Evolutionary conservation across 805 yeast genomes (phyloP), one percentile per base, ranked within the genome.

Genomic region (Monosporozyma siamensis): DNA sequence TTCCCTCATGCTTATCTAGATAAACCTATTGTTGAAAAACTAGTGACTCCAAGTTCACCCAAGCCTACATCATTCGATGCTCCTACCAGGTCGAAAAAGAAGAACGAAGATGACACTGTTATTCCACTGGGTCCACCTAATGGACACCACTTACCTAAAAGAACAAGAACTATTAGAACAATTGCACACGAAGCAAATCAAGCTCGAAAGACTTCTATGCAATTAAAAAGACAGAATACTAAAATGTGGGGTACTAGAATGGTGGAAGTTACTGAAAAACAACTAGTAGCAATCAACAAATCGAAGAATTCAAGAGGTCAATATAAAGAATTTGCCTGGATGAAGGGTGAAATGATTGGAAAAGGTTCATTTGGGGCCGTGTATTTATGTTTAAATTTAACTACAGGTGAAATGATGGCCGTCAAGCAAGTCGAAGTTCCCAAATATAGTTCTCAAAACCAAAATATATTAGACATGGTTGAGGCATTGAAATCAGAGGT

Each of bases 401-500:
- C 97, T 1, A 87, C 95, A 0, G 97, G 97, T 42, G 99, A 92
- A 55, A 88, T 92, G 95, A 82, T 92, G 67, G 99, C 99, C 0
- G 98, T 92, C 2, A 92, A 92, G 58, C 98, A 92, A 63, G 96
- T 90, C 2, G 80, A 74, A 34, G 80, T 82, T 10, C 80, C 85
- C 1, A 59, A 62, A 34, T 66, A 63, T 44, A 61, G 66, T 15
- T 48, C 56, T 1, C 68, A 64, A 39, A 67, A 69, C 38, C 67
- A 70, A 20, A 71, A 74, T 40, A 65, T 71, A 2, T 61, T 66
- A 22, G 88, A 77, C 44, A 84, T 82, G 2, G 73, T 87, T 36
- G 92, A 82, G 41, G 95, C 96, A 0, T 68, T 92, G 38, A 80
- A 79, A 52, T 81, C 89, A 1, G 99, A 92, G 61, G 95, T 94